A percentile compares a stretch with the other conserved stretches of the same genome.
phyloP scores from a whole-genome alignment of 768 basidiomycete species.

The Termitomyces sp. region DNA sequence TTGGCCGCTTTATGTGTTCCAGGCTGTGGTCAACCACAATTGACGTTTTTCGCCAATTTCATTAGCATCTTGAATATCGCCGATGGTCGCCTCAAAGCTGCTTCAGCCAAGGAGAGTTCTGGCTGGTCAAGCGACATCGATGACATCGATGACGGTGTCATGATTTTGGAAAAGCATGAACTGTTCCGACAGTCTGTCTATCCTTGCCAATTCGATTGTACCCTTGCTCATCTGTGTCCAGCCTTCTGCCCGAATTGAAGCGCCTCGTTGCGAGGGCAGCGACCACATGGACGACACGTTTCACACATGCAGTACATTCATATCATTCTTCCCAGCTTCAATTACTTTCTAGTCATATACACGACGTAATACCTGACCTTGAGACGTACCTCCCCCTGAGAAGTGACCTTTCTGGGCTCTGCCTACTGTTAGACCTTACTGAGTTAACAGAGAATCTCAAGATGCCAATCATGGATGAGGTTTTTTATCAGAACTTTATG shows the following conservation, averaged over 20 bases:
- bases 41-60: slow-evolving; percentile 47
- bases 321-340: slow-evolving; percentile 29
- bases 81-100: slow-evolving; percentile 21
- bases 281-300: slow-evolving; percentile 34
- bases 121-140: slow-evolving; percentile 15
- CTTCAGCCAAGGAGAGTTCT: slow-evolving; percentile 5
- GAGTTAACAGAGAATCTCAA: slow-evolving; percentile 44
- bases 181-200: slow-evolving; percentile 30
- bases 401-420: slow-evolving; percentile 42
- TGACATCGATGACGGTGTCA: slow-evolving; percentile 6
- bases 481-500: slow-evolving; percentile 20
- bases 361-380: slow-evolving; percentile 29
- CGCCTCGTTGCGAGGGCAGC: slow-evolving; percentile 27
- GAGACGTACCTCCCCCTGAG: slow-evolving; percentile 41
- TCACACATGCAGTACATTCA: slow-evolving; percentile 27
- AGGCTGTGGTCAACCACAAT: slow-evolving; percentile 48
- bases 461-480: slow-evolving; percentile 24
- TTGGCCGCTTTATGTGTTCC: slow-evolving; percentile 57
- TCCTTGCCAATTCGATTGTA: slow-evolving; percentile 5
- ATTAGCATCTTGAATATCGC: slow-evolving; percentile 33
- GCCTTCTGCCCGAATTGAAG: slow-evolving; percentile 32
- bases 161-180: slow-evolving; percentile 17
- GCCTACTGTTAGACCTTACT: slow-evolving; percentile 45
- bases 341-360: slow-evolving; percentile 18
- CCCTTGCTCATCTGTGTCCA: slow-evolving; percentile 15